phyloP scores from a whole-genome alignment of 176 grass and related monocot species.

The Lolium rigidum region DNA sequence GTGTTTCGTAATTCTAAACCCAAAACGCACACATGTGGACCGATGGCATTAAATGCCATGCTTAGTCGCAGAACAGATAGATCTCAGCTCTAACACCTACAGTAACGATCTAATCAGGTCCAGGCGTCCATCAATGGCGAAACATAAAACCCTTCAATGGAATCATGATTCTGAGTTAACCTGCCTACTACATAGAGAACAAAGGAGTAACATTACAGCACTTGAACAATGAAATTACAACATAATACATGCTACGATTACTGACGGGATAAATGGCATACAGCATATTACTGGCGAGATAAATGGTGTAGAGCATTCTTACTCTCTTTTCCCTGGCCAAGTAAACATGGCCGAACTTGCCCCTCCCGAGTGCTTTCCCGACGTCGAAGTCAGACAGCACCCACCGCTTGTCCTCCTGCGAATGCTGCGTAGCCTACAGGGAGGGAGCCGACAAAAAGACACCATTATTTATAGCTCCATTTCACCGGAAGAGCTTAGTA shows the following conservation, averaged over 20 bases:
- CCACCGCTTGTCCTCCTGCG: conserved; percentile 75
- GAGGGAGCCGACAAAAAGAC: background rate
- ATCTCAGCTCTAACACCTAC: background rate
- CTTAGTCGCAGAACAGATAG: background rate
- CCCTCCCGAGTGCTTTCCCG: conserved; percentile 88
- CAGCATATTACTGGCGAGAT: background rate
- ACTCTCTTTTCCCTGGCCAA: conserved; percentile 83
- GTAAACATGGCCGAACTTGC: conserved; percentile 97
- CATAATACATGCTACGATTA: background rate
- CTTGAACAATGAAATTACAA: background rate
- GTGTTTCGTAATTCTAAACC: conserved; percentile 4
- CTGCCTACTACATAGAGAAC: background rate
- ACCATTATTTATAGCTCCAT: conserved; percentile 9
- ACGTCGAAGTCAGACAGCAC: conserved; percentile 79
- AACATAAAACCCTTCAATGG: background rate
- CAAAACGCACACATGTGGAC: background rate
- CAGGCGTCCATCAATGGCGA: background rate
- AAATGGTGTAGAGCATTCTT: background rate
- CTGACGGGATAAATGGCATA: background rate
- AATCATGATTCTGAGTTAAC: background rate
- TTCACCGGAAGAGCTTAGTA: background rate
- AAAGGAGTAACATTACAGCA: background rate
- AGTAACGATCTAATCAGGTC: conserved; percentile 3
- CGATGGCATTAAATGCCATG: conserved; percentile 4
- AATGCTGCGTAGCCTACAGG: conserved; percentile 48